phyloP scores from a whole-genome alignment of 129 eudicot species.

The Flaveria trinervia region DNA sequence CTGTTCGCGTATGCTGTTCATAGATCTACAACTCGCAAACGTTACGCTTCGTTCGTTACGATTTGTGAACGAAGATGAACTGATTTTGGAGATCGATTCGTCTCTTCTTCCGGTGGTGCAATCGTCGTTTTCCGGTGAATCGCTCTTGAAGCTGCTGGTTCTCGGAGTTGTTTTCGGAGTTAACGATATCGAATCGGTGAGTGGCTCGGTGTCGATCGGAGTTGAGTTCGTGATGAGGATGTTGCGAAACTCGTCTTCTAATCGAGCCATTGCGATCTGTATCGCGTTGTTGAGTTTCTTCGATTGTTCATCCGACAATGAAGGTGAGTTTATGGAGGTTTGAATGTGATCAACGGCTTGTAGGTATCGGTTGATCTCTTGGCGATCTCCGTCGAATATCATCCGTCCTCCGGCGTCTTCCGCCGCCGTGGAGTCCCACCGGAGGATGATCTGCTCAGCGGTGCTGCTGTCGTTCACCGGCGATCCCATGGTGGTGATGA shows the following conservation, averaged over 20 bases:
- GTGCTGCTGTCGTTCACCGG: slow-evolving; percentile 42
- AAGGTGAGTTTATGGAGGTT: slow-evolving; percentile 48
- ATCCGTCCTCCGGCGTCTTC: slow-evolving; percentile 60
- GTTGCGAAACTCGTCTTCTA: slow-evolving; percentile 77
- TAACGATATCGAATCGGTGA: slow-evolving; percentile 35
- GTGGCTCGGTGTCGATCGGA: slow-evolving; percentile 57
- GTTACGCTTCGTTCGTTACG: slow-evolving; percentile 38
- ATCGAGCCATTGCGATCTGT: slow-evolving; percentile 89
- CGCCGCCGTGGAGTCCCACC: slow-evolving; percentile 79
- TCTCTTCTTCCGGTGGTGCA: slow-evolving; percentile 11
- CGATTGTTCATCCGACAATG: slow-evolving; percentile 44
- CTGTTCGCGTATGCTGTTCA: slow-evolving; percentile 66
- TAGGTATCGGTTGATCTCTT: slow-evolving; percentile 55
- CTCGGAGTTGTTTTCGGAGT: slow-evolving; percentile 33
- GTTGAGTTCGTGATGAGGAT: slow-evolving; percentile 48
- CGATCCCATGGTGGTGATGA: slow-evolving; percentile 38
- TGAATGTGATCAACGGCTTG: slow-evolving; percentile 75
- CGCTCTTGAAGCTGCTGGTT: slow-evolving; percentile 27
- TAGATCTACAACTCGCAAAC: slow-evolving; percentile 56
- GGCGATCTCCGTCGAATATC: slow-evolving; percentile 72
- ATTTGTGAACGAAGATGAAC: slow-evolving; percentile 24
- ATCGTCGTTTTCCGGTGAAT: slow-evolving; percentile 32
- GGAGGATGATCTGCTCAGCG: slow-evolving; percentile 75
- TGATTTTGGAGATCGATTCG: slow-evolving; percentile 28
- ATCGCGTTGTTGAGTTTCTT: slow-evolving; percentile 47